Conservation (phyloP, 2,329 filamentous ascomycete species). For the Pestalotiopsis sp. region DNA sequence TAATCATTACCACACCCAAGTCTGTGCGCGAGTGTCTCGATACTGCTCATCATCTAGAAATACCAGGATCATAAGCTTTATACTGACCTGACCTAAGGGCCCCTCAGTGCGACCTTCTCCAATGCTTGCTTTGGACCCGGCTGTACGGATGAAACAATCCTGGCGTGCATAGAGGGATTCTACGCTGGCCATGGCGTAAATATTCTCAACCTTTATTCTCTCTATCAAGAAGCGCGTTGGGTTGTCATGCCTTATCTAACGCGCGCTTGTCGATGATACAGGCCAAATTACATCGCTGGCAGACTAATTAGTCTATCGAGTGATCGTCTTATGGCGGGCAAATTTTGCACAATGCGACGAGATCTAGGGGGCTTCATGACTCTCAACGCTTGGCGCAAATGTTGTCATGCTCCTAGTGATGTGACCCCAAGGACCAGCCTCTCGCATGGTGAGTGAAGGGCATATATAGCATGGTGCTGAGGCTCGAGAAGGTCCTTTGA, state of each 20-base stretch:
- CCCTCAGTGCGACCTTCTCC: background rate
- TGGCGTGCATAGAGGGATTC: background rate
- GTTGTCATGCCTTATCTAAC: background rate
- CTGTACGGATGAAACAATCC: conserved; percentile 7
- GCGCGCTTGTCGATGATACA: background rate
- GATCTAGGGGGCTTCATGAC: background rate
- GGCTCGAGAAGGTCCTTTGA: too few relatives aligned
- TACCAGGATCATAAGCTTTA: background rate
- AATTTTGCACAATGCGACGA: background rate
- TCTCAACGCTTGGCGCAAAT: too few relatives aligned
- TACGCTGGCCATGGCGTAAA: background rate
- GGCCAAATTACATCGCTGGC: background rate
- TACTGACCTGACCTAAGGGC: background rate
- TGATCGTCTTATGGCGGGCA: background rate
- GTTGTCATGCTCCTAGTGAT: too few relatives aligned
- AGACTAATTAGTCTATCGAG: background rate
- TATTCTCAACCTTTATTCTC: background rate
- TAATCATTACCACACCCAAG: background rate
- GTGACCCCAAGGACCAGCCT: too few relatives aligned
- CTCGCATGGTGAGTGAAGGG: too few relatives aligned
- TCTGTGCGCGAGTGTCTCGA: background rate
- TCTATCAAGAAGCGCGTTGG: background rate
- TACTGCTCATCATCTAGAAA: background rate
- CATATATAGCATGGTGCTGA: too few relatives aligned
- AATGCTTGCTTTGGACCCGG: background rate